phyloP scores from a whole-genome alignment of 441 rosid genomes.

The Eruca vesicaria region DNA sequence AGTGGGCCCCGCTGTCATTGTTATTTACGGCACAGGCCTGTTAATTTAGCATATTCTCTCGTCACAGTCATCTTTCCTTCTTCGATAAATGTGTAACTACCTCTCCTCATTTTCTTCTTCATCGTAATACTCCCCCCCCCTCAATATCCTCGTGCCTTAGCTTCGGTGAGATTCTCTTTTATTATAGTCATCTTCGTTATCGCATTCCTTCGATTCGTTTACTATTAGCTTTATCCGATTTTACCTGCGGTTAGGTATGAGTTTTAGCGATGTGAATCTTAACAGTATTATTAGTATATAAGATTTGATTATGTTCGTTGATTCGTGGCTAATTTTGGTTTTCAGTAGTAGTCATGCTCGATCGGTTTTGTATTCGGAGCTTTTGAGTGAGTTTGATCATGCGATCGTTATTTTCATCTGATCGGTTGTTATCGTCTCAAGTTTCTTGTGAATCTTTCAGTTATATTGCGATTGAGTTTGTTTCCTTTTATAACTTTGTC shows the following conservation, averaged over 20 bases:
- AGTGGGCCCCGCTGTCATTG: conserved; percentile 34
- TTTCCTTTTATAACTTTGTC: background rate
- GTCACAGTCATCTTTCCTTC: conserved; percentile 29
- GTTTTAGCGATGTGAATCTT: conserved; percentile 7
- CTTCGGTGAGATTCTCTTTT: conserved; percentile 25
- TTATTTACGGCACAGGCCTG: conserved; percentile 3
- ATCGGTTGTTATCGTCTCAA: background rate
- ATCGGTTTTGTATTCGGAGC: background rate
- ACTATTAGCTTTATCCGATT: background rate
- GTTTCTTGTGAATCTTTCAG: background rate
- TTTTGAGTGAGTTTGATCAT: conserved; percentile 1
- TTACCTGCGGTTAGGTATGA: conserved; percentile 11
- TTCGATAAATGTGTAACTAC: conserved; percentile 30
- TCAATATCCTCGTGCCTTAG: conserved; percentile 21
- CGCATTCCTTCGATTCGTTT: background rate
- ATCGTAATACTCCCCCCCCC: background rate
- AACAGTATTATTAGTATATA: background rate
- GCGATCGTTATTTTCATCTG: background rate
- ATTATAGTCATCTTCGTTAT: background rate
- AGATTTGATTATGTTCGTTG: background rate
- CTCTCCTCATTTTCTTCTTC: conserved; percentile 14
- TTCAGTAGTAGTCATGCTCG: background rate
- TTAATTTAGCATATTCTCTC: conserved; percentile 21
- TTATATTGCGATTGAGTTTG: background rate
- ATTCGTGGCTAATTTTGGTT: background rate